These are phyloP conservation scores for Chrysoporthe cubensis DNA, from an alignment of 2,329 filamentous ascomycete genomes.

Conservation along the genomic window DNA sequence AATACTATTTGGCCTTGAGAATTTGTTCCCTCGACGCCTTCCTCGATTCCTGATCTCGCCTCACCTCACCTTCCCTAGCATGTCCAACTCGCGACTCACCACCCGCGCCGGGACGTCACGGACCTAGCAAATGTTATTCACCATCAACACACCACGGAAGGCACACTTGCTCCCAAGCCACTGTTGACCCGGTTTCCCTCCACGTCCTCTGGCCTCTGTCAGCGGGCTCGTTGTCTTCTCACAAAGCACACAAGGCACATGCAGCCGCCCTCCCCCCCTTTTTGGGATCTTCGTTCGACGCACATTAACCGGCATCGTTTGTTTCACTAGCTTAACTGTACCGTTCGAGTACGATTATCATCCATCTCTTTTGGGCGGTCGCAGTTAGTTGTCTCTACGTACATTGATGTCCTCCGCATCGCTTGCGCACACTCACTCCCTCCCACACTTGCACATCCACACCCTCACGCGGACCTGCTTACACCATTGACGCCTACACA, in stretches of 20 bases:
- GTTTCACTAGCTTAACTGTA: background rate
- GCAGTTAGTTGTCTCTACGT: background rate
- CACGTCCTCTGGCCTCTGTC: background rate
- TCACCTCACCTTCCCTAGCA: background rate
- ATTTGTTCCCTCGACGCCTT: background rate
- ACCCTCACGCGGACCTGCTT: background rate
- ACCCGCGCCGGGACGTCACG: too few species aligned
- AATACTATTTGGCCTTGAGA: background rate
- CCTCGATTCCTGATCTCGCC: background rate
- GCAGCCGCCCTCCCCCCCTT: background rate
- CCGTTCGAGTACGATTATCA: background rate
- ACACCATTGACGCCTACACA: background rate
- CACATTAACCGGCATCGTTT: background rate
- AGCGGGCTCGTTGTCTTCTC: too few species aligned
- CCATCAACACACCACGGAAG: background rate
- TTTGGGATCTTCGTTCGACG: background rate
- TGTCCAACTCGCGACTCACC: too few species aligned
- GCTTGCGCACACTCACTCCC: background rate
- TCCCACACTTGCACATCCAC: background rate
- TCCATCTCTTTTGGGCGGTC: background rate
- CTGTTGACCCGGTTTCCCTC: background rate
- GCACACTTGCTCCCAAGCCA: background rate
- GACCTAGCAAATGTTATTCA: background rate
- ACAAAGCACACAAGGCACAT: background rate
- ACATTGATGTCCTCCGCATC: background rate